These are phyloP conservation scores for Hanseniaspora hatyaiensis DNA, from an alignment of 805 yeast species.

Conservation along the genomic window DNA sequence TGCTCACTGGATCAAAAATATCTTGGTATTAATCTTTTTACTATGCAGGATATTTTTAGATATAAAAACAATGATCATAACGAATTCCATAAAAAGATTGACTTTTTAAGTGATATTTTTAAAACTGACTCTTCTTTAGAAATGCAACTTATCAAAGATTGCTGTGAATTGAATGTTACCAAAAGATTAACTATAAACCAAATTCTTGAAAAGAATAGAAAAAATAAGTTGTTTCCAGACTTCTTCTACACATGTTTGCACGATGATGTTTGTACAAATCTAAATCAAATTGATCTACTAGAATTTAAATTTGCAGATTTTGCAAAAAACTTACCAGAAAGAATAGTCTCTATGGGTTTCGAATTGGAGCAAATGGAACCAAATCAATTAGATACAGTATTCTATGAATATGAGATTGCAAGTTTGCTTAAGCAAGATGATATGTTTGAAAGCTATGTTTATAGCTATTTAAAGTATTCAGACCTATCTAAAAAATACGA, in stretches of 20 bases:
- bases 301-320: constrained; percentile 5
- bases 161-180: constrained; percentile 54
- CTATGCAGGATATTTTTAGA: constrained; percentile 75
- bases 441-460: not conserved
- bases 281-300: constrained; percentile 20
- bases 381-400: constrained; percentile 21
- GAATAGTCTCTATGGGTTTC: not conserved
- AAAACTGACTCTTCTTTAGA: constrained; percentile 29
- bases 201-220: constrained; percentile 39
- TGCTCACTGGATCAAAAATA: constrained; percentile 31
- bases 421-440: constrained; percentile 28
- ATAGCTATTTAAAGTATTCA: not conserved
- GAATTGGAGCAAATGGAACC: constrained; percentile 8
- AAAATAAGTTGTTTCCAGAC: constrained; percentile 48
- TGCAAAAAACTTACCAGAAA: not conserved
- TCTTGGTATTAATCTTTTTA: constrained; percentile 62
- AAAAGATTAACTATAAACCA: constrained; percentile 46
- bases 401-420: constrained; percentile 28
- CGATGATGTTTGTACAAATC: constrained; percentile 41
- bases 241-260: constrained; percentile 59
- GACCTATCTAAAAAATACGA: not conserved
- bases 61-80: constrained; percentile 55
- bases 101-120: constrained; percentile 36
- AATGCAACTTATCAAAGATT: constrained; percentile 38
- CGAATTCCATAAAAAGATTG: constrained; percentile 33